A percentile compares a stretch with the other conserved stretches of the same genome.
These are phyloP conservation scores for Hanseniaspora jakobsenii DNA, from an alignment of 805 yeast species.

Conservation along the genomic window DNA sequence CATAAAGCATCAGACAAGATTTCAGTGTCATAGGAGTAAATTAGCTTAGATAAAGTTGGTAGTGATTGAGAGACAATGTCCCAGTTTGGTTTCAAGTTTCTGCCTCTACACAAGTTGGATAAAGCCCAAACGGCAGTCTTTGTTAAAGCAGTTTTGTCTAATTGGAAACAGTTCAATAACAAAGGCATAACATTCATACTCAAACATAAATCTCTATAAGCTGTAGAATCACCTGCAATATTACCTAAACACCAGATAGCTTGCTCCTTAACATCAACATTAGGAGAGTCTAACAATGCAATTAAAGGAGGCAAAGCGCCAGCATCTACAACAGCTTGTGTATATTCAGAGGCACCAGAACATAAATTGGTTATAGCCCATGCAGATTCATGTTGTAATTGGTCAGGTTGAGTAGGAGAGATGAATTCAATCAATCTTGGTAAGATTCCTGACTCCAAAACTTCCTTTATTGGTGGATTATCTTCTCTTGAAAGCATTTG, in stretches of 20 bases:
- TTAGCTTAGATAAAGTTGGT: slow-evolving; percentile 82
- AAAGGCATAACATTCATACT: slow-evolving; percentile 81
- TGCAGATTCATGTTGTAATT: slow-evolving; percentile 93
- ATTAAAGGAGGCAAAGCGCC: slow-evolving; percentile 92
- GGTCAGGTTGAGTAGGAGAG: slow-evolving; percentile 62
- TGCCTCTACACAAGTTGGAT: slow-evolving; percentile 92
- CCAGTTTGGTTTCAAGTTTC: slow-evolving; percentile 96
- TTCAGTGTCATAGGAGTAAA: slow-evolving; percentile 83
- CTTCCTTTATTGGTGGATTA: slow-evolving; percentile 91
- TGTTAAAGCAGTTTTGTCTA: slow-evolving; percentile 75
- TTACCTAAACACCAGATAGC: slow-evolving; percentile 99
- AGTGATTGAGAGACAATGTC: slow-evolving; percentile 68
- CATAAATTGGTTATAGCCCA: slow-evolving; percentile 99
- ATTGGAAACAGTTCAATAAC: slow-evolving; percentile 61
- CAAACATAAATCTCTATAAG: slow-evolving; percentile 80
- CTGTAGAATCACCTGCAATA: slow-evolving; percentile 93
- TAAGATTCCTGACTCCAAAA: slow-evolving; percentile 85
- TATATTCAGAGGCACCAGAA: slow-evolving; percentile 82
- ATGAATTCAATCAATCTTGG: slow-evolving; percentile 81
- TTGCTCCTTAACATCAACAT: slow-evolving; percentile 90
- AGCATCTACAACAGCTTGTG: slow-evolving; percentile 78
- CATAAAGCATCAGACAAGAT: slow-evolving; percentile 95
- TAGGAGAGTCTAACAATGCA: slow-evolving; percentile 61
- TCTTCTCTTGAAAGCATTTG: slow-evolving; percentile 87
- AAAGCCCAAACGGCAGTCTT: slow-evolving; percentile 98